Evolutionary conservation across 257 asterid species (phyloP).

Genomic region (Cynanchum wilfordii): DNA sequence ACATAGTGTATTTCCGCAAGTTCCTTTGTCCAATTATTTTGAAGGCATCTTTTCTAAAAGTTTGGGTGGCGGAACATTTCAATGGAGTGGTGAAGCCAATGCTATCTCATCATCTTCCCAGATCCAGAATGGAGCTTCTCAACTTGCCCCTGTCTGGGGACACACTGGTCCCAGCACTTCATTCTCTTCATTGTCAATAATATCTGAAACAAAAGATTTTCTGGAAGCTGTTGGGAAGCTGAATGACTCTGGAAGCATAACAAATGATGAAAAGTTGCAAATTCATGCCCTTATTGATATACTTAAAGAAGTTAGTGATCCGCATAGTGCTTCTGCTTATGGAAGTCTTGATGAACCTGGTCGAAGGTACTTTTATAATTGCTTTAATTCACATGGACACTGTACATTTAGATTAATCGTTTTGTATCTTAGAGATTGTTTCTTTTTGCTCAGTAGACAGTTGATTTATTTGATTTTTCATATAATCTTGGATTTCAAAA

Average conservation of each 20-base stretch:
- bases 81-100: slow-evolving; percentile 43
- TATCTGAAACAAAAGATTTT: slow-evolving; percentile 57
- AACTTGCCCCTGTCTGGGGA: slow-evolving; percentile 37
- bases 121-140: slow-evolving; percentile 39
- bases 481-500: background rate
- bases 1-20: slow-evolving; percentile 39
- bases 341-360: slow-evolving; percentile 96
- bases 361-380: slow-evolving; percentile 49
- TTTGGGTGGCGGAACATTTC: slow-evolving; percentile 50
- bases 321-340: slow-evolving; percentile 61
- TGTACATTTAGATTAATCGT: background rate
- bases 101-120: slow-evolving; percentile 29
- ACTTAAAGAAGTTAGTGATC: slow-evolving; percentile 64
- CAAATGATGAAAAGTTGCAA: slow-evolving; percentile 66
- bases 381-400: slow-evolving; percentile 4
- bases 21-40: slow-evolving; percentile 69
- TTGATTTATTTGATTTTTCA: background rate
- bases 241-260: slow-evolving; percentile 34
- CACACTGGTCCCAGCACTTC: slow-evolving; percentile 35
- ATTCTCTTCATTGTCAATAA: slow-evolving; percentile 33
- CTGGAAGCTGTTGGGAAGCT: slow-evolving; percentile 55
- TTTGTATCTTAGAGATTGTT: background rate
- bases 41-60: slow-evolving; percentile 54
- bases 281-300: slow-evolving; percentile 62
- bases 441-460: background rate